Conservation (phyloP, 805 yeast genomes). For the Yamadazyma kitorensis region DNA sequence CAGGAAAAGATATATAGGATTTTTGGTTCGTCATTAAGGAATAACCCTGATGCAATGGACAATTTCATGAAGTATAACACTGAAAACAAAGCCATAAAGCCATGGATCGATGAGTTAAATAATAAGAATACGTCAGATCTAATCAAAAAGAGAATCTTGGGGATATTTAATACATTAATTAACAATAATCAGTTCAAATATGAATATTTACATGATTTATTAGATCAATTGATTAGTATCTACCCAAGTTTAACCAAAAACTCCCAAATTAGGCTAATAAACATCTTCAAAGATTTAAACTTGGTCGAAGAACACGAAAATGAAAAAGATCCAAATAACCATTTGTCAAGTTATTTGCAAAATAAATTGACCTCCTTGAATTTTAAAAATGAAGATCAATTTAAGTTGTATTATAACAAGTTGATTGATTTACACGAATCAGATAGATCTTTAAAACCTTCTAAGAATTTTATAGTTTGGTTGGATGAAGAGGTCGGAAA, state of each 20-base stretch:
- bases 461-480: conserved; percentile 61
- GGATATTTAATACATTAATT: conserved; percentile 48
- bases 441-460: conserved; percentile 22
- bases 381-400: conserved; percentile 29
- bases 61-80: conserved; percentile 24
- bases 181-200: conserved; percentile 32
- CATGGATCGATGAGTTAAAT: conserved; percentile 15
- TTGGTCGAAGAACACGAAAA: conserved; percentile 21
- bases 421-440: conserved; percentile 32
- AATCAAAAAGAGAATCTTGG: conserved; percentile 47
- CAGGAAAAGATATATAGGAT: conserved; percentile 55
- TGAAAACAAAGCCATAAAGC: conserved; percentile 17
- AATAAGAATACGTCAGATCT: conserved; percentile 21
- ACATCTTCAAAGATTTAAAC: conserved; percentile 46
- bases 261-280: conserved; percentile 38
- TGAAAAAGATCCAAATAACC: conserved; percentile 19
- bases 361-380: conserved; percentile 20
- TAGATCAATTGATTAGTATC: conserved; percentile 21
- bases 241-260: conserved; percentile 26
- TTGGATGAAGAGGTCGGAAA: conserved; percentile 42
- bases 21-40: conserved; percentile 67
- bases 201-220: conserved; percentile 24
- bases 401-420: conserved; percentile 38
- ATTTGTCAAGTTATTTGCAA: conserved; percentile 36
- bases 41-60: conserved; percentile 61